Conservation (phyloP, 495 filamentous ascomycete genomes). For the Tuber aestivum region DNA sequence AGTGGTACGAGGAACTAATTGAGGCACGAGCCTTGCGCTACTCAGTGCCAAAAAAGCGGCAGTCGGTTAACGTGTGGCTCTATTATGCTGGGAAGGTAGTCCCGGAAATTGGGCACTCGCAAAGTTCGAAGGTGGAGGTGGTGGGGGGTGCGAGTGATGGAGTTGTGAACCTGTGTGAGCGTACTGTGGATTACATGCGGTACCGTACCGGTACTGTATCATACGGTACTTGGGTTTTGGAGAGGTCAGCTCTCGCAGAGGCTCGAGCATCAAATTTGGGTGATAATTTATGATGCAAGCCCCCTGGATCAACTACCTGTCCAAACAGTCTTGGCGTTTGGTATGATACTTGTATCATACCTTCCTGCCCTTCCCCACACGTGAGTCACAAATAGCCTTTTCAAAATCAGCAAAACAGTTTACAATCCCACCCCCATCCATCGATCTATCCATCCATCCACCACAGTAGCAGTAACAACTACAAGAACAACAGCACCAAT, state of each 20-base stretch:
- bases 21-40: neutral
- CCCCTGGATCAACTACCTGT: neutral
- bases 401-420: neutral
- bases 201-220: too few species aligned
- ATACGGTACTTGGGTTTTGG: too few species aligned
- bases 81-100: neutral
- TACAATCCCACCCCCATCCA: neutral
- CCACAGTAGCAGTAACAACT: neutral
- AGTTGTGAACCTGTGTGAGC: neutral
- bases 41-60: neutral
- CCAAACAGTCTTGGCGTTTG: neutral
- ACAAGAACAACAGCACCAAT: constrained; percentile 50
- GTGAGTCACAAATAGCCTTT: neutral
- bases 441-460: neutral
- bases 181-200: neutral
- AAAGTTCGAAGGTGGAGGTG: neutral
- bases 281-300: neutral
- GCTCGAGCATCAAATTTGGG: neutral
- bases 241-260: neutral
- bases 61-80: neutral
- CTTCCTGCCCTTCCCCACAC: neutral
- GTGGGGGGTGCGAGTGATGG: neutral
- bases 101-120: neutral
- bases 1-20: neutral
- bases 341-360: neutral